Percentiles rank a stretch among this genome's conserved stretches.
Conservation (phyloP, 768 basidiomycete genomes). For the Suillus sp. region DNA sequence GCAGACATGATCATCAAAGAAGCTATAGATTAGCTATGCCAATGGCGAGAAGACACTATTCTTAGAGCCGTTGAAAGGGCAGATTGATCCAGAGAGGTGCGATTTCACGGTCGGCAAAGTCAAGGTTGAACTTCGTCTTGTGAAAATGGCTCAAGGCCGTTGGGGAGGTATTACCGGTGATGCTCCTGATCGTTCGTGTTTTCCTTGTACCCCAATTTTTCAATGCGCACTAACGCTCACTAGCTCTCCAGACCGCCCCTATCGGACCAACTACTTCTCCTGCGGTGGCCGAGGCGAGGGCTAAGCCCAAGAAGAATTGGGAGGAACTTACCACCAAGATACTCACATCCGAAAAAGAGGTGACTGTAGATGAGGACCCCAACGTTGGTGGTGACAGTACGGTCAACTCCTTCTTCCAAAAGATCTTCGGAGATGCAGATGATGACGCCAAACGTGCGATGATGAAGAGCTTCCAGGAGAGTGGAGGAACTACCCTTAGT, state of each 20-base stretch:
- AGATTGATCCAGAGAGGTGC: conserved; percentile 67
- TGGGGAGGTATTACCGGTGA: conserved; percentile 83
- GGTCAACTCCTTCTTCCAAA: conserved; percentile 88
- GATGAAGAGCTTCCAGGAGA: conserved; percentile 97
- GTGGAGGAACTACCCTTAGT: conserved; percentile 92
- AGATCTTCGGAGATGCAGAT: conserved; percentile 88
- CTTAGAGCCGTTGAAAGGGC: conserved; percentile 80
- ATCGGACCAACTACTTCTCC: conserved; percentile 36
- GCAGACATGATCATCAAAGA: conserved; percentile 2
- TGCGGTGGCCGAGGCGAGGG: conserved; percentile 35
- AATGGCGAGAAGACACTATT: conserved; percentile 71
- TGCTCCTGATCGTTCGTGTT: conserved; percentile 66
- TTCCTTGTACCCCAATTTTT: background rate
- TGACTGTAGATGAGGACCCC: conserved; percentile 72
- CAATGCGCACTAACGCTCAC: conserved; percentile 25
- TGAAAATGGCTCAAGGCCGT: conserved; percentile 63
- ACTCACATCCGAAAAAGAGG: conserved; percentile 68
- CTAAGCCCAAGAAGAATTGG: conserved; percentile 79
- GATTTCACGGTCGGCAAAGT: conserved; percentile 75
- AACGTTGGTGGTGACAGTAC: conserved; percentile 89
- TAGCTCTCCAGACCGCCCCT: conserved; percentile 18
- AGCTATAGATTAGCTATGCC: conserved; percentile 41
- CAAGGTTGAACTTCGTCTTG: conserved; percentile 84
- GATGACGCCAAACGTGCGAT: conserved; percentile 92
- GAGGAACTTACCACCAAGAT: conserved; percentile 76